phyloP scores from a whole-genome alignment of 2,329 filamentous ascomycete genomes.

The Pseudopithomyces chartarum region DNA sequence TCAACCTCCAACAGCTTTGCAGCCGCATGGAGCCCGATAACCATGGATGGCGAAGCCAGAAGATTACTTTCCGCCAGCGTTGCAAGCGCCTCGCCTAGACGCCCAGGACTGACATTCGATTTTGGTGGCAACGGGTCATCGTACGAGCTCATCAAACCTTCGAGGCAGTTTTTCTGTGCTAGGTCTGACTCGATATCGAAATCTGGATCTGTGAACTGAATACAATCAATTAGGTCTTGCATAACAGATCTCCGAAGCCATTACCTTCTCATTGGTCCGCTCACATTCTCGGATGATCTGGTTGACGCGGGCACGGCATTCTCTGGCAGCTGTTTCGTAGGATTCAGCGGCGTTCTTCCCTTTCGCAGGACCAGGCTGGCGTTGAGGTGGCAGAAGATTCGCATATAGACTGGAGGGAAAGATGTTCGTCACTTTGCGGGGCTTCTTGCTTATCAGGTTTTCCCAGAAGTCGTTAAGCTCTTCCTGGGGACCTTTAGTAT shows the following conservation, averaged over 20 bases:
- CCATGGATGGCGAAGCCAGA: conserved; percentile 20
- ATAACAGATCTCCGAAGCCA: not conserved
- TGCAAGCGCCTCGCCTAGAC: conserved; percentile 27
- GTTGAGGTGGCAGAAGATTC: conserved; percentile 44
- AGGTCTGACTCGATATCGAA: conserved; percentile 82
- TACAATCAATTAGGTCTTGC: not conserved
- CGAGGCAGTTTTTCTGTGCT: conserved; percentile 48
- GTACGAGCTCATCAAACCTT: conserved; percentile 49
- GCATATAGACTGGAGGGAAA: conserved; percentile 70
- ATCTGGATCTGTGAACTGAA: conserved; percentile 72
- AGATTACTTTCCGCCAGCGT: conserved; percentile 31
- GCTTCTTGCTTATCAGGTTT: conserved; percentile 69
- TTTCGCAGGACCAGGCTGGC: conserved; percentile 54
- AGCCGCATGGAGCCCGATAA: conserved; percentile 51
- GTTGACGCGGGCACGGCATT: conserved; percentile 66
- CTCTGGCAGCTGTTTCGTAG: conserved; percentile 71
- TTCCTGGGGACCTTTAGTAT: conserved; percentile 59
- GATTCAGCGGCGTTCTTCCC: conserved; percentile 69
- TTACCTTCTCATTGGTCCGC: conserved; percentile 72
- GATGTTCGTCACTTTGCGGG: conserved; percentile 72
- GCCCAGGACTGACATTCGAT: conserved; percentile 14
- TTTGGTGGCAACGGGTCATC: conserved; percentile 56
- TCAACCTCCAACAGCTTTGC: conserved; percentile 62
- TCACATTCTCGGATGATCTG: conserved; percentile 67
- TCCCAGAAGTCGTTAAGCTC: conserved; percentile 74